Conservation (phyloP, 148 eudicot species). For the Camellia japonica region DNA sequence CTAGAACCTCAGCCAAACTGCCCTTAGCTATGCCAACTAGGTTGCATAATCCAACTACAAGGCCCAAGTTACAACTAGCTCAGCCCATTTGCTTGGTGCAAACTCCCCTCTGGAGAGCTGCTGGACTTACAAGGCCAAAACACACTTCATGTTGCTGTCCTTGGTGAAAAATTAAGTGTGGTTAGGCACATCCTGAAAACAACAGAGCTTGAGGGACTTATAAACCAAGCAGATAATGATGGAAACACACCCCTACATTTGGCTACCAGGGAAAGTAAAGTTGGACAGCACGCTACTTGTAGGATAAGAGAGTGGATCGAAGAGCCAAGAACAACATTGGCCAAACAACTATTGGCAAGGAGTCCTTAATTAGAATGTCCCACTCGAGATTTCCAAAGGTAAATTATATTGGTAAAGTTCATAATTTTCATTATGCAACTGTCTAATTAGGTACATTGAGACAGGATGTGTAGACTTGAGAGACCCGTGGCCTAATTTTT, state of each 20-base stretch:
- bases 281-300: not conserved
- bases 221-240: not conserved
- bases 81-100: no score
- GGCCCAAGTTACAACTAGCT: no score
- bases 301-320: conserved; percentile 2
- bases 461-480: no score
- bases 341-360: no score
- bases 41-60: no score
- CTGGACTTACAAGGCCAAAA: not conserved
- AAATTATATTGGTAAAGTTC: no score
- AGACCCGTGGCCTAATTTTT: no score
- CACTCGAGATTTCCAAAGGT: no score
- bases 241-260: not conserved
- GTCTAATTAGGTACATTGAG: no score
- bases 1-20: no score
- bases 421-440: no score
- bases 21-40: no score
- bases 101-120: not conserved
- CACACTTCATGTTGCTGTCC: not conserved
- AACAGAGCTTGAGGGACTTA: not conserved
- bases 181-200: not conserved
- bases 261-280: not conserved
- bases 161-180: not conserved
- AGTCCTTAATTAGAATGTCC: not conserved
- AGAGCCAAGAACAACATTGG: conserved; percentile 2